Base-by-base conservation (phyloP, 2,329 filamentous ascomycete genomes). In the Phialophora tarda region DNA sequence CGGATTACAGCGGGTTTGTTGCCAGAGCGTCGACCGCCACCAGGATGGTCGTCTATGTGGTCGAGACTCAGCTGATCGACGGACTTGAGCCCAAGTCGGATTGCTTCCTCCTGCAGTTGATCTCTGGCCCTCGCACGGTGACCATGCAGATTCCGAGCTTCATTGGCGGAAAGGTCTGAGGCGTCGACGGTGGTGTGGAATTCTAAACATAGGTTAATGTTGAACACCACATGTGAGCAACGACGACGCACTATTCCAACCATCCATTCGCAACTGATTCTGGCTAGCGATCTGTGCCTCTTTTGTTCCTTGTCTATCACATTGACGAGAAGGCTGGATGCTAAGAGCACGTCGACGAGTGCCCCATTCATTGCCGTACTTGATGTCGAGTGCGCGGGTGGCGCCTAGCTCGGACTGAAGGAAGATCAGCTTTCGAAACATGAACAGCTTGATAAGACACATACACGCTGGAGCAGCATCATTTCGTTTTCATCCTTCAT, bases 341-440 rank as follows among this genome's bases (percentile, higher is more conserved):
- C 26, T 72, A 48, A 23, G 64, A 62, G 8, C 53, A 44, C 23
- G 67, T 65, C 14, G 66, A 62, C 23, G 58, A 65, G 48, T 69
- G 28, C 32, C 60, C 55, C 78, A 77, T 3, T 59, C 63, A 5
- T 77, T 78, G 14, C 48, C 24, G 48, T 51, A 51, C 8, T 77
- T 78, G 32, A 80, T 74, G 50, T 73, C 64, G 56, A 80, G 77
- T 12, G 78, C 74, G 41, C 77, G 75, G 8, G 71, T 73, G 10
- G 73, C 75, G 2, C 78, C 78, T n/a, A 81, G 64, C 67, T 80
- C 78, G 5, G 71, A 74, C 78, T 80, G 44, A 38, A 48, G n/a
- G 17, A 23, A 24, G 28, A 24, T 66, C 26, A 66, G 67, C 57
- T 5, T 55, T n/a, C 14, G 2, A 21, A 41, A 3, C 17, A n/a